Evolutionary conservation across 495 filamentous ascomycete genomes (phyloP).

Genomic region (Trichoderma gamsii): DNA sequence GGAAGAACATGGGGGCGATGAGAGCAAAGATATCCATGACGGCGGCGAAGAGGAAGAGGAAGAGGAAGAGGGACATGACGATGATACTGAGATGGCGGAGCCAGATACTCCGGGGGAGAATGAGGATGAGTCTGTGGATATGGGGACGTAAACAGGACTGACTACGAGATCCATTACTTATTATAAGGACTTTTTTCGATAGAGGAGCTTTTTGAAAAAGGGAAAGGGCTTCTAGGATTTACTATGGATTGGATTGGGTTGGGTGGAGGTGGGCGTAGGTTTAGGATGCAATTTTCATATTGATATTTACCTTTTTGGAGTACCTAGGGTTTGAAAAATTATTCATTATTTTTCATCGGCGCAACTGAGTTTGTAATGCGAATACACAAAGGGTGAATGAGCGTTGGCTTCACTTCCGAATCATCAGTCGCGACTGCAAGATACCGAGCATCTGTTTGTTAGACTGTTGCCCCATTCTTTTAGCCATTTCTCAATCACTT

Average conservation of each 20-base stretch:
- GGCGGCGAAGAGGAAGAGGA: slow-evolving; percentile 22
- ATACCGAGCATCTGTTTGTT: too few relatives aligned
- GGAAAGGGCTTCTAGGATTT: neutral
- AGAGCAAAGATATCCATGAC: slow-evolving; percentile 19
- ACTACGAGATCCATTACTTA: neutral
- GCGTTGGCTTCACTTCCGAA: too few relatives aligned
- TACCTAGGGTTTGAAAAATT: neutral
- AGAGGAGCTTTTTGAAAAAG: neutral
- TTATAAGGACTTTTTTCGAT: neutral
- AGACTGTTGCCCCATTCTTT: too few relatives aligned
- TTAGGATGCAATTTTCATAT: neutral
- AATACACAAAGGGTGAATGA: too few relatives aligned
- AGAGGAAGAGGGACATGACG: slow-evolving; percentile 22
- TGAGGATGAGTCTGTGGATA: slow-evolving; percentile 2
- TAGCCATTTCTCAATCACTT: too few relatives aligned
- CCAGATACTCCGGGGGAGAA: neutral
- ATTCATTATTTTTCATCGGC: neutral
- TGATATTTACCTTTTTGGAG: neutral
- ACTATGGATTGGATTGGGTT: neutral
- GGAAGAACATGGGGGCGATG: slow-evolving; percentile 21
- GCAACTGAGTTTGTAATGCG: too few relatives aligned
- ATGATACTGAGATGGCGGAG: slow-evolving; percentile 15
- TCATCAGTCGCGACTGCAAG: too few relatives aligned
- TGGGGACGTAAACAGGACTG: neutral
- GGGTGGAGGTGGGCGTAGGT: neutral